Evolutionary conservation across 129 eudicot genomes (phyloP).

Genomic region (Deinandra increscens): DNA sequence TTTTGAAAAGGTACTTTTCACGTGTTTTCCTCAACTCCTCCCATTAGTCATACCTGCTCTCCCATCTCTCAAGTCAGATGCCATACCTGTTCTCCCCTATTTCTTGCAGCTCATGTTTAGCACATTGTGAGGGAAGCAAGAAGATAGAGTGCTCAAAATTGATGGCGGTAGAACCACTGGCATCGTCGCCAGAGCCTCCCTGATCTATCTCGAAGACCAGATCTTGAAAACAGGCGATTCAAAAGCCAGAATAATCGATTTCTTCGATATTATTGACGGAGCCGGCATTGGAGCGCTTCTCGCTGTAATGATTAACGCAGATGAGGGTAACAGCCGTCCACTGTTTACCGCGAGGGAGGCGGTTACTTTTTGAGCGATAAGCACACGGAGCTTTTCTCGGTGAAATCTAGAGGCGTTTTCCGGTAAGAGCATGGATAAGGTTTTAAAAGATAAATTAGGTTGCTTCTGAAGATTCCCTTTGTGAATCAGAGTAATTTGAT

Average conservation of each 20-base stretch:
- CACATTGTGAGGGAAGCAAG: slow-evolving; percentile 55
- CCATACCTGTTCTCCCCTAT: too few species aligned
- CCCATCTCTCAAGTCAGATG: too few species aligned
- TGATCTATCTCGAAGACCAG: slow-evolving; percentile 72
- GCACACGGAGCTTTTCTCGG: slow-evolving; percentile 39
- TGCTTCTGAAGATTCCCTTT: too few species aligned
- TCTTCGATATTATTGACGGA: slow-evolving; percentile 73
- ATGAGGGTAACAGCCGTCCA: slow-evolving; percentile 74
- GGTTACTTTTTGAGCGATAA: slow-evolving; percentile 38
- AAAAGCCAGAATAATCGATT: slow-evolving; percentile 56
- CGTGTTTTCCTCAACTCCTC: too few species aligned
- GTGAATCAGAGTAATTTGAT: too few species aligned
- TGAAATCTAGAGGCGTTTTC: slow-evolving; percentile 43
- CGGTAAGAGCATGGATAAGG: slow-evolving; percentile 49
- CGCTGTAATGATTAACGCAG: slow-evolving; percentile 74
- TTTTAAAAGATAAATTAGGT: slow-evolving; percentile 48
- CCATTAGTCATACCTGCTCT: too few species aligned
- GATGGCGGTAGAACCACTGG: slow-evolving; percentile 85
- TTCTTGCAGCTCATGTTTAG: too few species aligned
- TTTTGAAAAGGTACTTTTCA: too few species aligned
- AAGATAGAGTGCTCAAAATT: slow-evolving; percentile 69
- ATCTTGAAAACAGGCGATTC: slow-evolving; percentile 78
- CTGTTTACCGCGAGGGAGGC: slow-evolving; percentile 63
- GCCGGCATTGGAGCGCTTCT: slow-evolving; percentile 78
- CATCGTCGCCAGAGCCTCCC: slow-evolving; percentile 51